Base-by-base conservation (phyloP, 2,329 filamentous ascomycete species). In the Claviceps digitariae region DNA sequence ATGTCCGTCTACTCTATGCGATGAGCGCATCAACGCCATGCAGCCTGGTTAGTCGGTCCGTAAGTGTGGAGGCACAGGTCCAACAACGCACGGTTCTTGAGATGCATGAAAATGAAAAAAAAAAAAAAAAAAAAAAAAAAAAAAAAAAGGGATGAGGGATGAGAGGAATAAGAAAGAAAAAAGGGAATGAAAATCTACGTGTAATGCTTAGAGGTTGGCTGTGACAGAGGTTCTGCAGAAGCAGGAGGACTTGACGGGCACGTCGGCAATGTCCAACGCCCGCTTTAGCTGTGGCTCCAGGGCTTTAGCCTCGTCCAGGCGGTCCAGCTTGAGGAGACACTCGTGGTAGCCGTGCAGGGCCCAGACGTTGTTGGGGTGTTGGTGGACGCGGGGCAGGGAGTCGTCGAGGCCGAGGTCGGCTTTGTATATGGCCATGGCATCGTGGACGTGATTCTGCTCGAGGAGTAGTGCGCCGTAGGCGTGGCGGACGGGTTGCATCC, bases 321-420 rank as follows among this genome's bases (percentile, higher is more conserved):
- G 67, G 0, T 77, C 80, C 5, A 66, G 63, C 55, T 70, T 77
- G 3, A 73, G 57, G 49, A 89, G 63, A 61, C 86, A 87, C 66
- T 90, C 86, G 57, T 87, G 76, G 57, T 82, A 84, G 0, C 86
- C 86, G 59, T 87, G 83, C 56, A 90, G 65, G 4, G 84, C 77
- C 86, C 86, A 90, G 0, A 90, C 79, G 57, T 90, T 90, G 49
- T 83, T 83, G 7, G 78, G 82, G 65, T 89, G 86, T 57, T 79
- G 78, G 50, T 80, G 70, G 1, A 83, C 77, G 21, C 86, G 72
- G 0, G 84, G 81, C 2, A 88, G 64, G 1, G 74, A 76, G n/a
- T 74, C 69, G 53, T 77, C 74, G 15, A 83, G 60, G 0, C 83
- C 83, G 15, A 86, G 63, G 59, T 86, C 82, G 0, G 79, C 80